These are phyloP conservation scores for Malbranchea cinnamomea DNA, from an alignment of 2,329 filamentous ascomycete species.

Conservation along the genomic window DNA sequence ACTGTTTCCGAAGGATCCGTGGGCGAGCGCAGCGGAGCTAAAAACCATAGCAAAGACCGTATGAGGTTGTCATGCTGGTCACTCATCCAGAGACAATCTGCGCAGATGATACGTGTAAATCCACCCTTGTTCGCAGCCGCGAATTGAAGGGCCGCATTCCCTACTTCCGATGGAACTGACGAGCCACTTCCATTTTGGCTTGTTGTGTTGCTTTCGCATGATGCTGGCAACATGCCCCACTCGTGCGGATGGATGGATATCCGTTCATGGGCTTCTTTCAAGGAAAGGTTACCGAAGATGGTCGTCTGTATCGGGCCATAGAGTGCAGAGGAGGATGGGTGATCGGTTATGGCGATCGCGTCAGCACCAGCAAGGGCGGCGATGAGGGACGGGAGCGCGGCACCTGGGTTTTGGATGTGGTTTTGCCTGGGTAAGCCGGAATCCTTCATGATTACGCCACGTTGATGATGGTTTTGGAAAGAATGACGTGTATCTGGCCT, in stretches of 20 bases:
- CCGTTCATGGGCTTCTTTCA: conserved; percentile 5
- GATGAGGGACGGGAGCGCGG: conserved; percentile 28
- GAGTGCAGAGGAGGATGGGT: conserved; percentile 29
- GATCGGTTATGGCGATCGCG: conserved; percentile 36
- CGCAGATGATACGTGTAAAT: conserved; percentile 42
- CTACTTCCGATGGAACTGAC: neutral
- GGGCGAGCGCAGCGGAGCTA: conserved; percentile 20
- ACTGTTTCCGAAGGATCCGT: neutral
- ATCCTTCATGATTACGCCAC: no score
- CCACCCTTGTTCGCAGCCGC: conserved; percentile 18
- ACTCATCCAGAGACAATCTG: conserved; percentile 48
- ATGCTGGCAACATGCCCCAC: conserved; percentile 42
- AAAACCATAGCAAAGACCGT: conserved; percentile 40
- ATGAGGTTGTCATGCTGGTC: conserved; percentile 41
- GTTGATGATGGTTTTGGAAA: no score
- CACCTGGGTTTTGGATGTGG: conserved; percentile 16
- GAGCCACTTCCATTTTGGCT: neutral
- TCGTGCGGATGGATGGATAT: conserved; percentile 35
- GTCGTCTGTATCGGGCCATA: conserved; percentile 32
- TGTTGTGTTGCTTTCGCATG: neutral
- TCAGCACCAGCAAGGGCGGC: conserved; percentile 22
- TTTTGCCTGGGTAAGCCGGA: no score
- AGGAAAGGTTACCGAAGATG: conserved; percentile 27
- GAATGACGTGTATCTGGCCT: no score
- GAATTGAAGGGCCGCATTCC: conserved; percentile 20